These are phyloP conservation scores for Luvunga scandens DNA, from an alignment of 345 rosid species.

Conservation along the genomic window DNA sequence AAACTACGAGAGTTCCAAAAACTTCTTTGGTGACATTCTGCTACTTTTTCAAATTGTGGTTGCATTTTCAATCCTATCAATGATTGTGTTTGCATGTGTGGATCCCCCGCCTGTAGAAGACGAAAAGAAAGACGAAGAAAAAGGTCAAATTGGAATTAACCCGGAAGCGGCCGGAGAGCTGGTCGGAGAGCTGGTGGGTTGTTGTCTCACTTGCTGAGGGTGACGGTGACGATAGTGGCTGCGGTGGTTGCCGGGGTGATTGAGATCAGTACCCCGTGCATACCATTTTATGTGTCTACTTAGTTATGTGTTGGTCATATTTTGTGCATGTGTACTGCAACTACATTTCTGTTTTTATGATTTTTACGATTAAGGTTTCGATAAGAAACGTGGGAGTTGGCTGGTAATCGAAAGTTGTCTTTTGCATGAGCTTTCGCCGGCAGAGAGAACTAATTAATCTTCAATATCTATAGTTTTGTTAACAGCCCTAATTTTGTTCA, in stretches of 20 bases:
- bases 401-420: too few species aligned
- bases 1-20: neutral
- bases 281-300: too few species aligned
- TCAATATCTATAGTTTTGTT: too few species aligned
- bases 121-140: neutral
- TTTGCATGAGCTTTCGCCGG: too few species aligned
- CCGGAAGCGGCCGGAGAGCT: neutral
- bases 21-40: neutral
- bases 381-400: too few species aligned
- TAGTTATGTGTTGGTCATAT: too few species aligned
- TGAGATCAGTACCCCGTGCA: neutral
- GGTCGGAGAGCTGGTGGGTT: neutral
- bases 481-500: too few species aligned
- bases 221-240: neutral
- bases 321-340: too few species aligned
- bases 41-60: neutral
- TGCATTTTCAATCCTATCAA: conserved; percentile 1
- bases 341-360: too few species aligned
- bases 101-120: neutral
- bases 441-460: too few species aligned
- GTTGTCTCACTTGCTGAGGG: neutral
- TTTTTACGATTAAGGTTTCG: too few species aligned
- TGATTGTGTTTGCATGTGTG: neutral
- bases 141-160: neutral
- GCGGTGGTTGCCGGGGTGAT: neutral